These are phyloP conservation scores for Aegilops umbellulata DNA, from an alignment of 176 grass and related monocot species.

Conservation along the genomic window DNA sequence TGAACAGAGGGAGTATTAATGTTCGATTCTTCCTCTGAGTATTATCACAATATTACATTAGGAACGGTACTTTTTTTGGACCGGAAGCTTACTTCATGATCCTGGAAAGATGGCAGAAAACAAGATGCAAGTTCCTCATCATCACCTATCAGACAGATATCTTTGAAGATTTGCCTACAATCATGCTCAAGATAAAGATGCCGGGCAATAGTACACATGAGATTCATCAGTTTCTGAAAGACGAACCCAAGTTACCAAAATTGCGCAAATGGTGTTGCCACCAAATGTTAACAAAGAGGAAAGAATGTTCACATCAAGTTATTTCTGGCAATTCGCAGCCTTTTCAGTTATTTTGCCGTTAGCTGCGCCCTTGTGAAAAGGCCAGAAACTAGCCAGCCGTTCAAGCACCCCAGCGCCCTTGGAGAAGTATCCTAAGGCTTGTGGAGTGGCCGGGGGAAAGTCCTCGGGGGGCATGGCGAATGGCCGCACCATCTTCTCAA, in stretches of 20 bases:
- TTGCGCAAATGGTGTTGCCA: constrained; percentile 19
- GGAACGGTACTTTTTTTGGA: neutral
- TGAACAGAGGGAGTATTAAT: too few relatives aligned
- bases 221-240: neutral
- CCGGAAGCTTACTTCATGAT: neutral
- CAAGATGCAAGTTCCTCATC: neutral
- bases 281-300: neutral
- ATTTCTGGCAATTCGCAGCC: neutral
- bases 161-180: neutral
- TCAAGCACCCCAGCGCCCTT: constrained; percentile 66
- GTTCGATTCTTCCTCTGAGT: too few relatives aligned
- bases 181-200: neutral
- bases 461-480: constrained; percentile 98
- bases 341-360: constrained; percentile 39
- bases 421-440: constrained; percentile 80
- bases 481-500: constrained; percentile 92
- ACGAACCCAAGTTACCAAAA: constrained; percentile 19
- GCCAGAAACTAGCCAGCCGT: constrained; percentile 84
- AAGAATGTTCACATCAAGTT: constrained; percentile 32
- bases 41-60: too few relatives aligned
- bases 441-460: constrained; percentile 70
- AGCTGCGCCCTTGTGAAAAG: constrained; percentile 56
- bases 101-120: neutral
- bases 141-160: neutral
- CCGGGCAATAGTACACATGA: neutral